Base-by-base conservation (phyloP, 2,329 filamentous ascomycete genomes). In the Phaeosphaeria sp. region DNA sequence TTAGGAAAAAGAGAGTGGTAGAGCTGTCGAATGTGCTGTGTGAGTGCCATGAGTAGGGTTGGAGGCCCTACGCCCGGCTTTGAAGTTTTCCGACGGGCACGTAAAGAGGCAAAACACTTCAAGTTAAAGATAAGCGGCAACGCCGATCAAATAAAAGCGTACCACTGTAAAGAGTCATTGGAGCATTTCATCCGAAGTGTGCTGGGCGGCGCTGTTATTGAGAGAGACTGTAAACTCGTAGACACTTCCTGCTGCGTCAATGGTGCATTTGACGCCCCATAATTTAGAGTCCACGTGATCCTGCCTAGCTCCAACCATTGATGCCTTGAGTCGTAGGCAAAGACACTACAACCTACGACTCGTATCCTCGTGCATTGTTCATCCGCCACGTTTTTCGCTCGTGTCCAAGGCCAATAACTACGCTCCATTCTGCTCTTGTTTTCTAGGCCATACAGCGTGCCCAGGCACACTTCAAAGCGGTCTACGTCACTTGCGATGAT, bases 251-350 rank as follows among this genome's bases (percentile, higher is more conserved):
- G 46, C 36, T 46, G 15, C n/a, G 18, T 42, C 30, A 13, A 20
- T 55, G 50, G 42, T 47, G 53, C 47, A 51, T 51, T 36, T 44
- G n/a, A 22, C 8, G 49, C 52, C 44, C 43, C 42, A 20, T 20
- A 15, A 49, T 22, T 39, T 39, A 39, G 36, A n/a, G 36, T n/a
- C 3, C 36, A 39, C 36, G 36, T 39, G 36, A 39, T 39, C 36
- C 15, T n/a, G 15, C 3, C 36, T 39, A 39, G 36, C 36, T 39
- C 17, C 36, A 15, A n/a, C n/a, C n/a, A n/a, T n/a, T n/a, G n/a
- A 36, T 13, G 8, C 30, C 30, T 36, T 3, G 30, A 36, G 30
- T 9, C 13, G 30, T 36, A 45, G 52, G 47, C 53, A 42, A 30
- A 49, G 36, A 13, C 18, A 36, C 13, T 9, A 36, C 11, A 36